Evolutionary conservation across 495 filamentous ascomycete genomes (phyloP).

Genomic region (Mytilinidion resinicola): DNA sequence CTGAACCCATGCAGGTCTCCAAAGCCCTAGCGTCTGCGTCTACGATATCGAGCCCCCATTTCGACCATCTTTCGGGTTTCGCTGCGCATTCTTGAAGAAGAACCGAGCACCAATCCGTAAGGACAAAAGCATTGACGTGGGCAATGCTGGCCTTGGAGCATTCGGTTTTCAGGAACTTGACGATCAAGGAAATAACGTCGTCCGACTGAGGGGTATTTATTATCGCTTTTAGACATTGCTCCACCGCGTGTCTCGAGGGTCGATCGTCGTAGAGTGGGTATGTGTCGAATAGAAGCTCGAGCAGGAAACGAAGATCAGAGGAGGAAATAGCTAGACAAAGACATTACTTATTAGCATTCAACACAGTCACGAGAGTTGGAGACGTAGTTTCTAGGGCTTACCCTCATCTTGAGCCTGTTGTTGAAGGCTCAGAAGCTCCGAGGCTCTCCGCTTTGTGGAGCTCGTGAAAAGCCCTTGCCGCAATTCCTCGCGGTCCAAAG

Average conservation of each 20-base stretch:
- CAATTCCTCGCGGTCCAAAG: slow-evolving; percentile 26
- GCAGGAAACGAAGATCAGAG: slow-evolving; percentile 36
- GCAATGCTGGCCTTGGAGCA: slow-evolving; percentile 68
- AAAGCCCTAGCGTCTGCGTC: slow-evolving; percentile 59
- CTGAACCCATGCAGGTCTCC: slow-evolving; percentile 65
- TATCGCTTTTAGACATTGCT: slow-evolving; percentile 63
- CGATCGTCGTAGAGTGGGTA: slow-evolving; percentile 85
- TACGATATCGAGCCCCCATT: slow-evolving; percentile 57
- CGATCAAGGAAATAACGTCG: slow-evolving; percentile 53
- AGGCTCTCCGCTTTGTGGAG: slow-evolving; percentile 44
- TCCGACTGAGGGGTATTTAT: slow-evolving; percentile 46
- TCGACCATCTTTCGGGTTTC: slow-evolving; percentile 52
- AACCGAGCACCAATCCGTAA: slow-evolving; percentile 81
- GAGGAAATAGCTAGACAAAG: slow-evolving; percentile 8
- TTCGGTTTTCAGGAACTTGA: slow-evolving; percentile 54
- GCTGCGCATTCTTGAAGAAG: slow-evolving; percentile 56
- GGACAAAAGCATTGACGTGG: slow-evolving; percentile 72
- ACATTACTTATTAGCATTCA: background rate
- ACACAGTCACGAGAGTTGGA: background rate
- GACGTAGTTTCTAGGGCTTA: slow-evolving; percentile 25
- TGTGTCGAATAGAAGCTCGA: slow-evolving; percentile 73
- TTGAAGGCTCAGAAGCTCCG: slow-evolving; percentile 42
- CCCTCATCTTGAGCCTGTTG: slow-evolving; percentile 39
- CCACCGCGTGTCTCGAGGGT: slow-evolving; percentile 70
- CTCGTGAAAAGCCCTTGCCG: slow-evolving; percentile 37